A percentile compares a stretch with the other conserved stretches of the same genome.
phyloP scores from a whole-genome alignment of 2,329 filamentous ascomycete genomes.

The Pseudogymnoascus sp. region DNA sequence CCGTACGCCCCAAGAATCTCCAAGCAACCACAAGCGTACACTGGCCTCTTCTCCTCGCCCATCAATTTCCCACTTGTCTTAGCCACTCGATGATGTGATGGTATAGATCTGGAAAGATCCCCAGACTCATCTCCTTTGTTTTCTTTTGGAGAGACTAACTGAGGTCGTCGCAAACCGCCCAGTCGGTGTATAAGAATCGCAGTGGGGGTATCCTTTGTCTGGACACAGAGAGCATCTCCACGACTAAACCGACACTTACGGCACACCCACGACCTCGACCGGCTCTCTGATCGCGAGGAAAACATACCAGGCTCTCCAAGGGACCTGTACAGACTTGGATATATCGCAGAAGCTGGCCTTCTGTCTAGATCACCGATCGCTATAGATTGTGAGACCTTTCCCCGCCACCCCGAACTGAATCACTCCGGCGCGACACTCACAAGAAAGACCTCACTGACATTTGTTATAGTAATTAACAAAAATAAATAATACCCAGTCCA shows the following conservation, averaged over 20 bases:
- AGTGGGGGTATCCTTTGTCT: not conserved
- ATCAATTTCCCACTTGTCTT: not conserved
- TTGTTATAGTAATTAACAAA: not conserved
- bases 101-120: not conserved
- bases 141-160: not conserved
- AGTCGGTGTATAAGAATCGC: not conserved
- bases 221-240: not conserved
- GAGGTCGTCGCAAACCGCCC: not conserved
- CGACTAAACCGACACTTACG: not conserved
- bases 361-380: constrained; percentile 14
- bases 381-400: constrained; percentile 6
- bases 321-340: not conserved
- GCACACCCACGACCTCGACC: not conserved
- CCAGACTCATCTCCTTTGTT: not conserved
- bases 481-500: not conserved
- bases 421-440: not conserved
- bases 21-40: not conserved
- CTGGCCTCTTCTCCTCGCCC: not conserved
- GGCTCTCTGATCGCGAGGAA: not conserved
- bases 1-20: not conserved
- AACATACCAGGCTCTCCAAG: not conserved
- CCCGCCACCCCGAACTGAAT: not conserved
- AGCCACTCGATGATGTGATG: not conserved
- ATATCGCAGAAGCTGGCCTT: constrained; percentile 25
- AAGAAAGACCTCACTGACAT: not conserved